Evolutionary conservation across 768 basidiomycete genomes (phyloP).

Genomic region (Mycena galopus): DNA sequence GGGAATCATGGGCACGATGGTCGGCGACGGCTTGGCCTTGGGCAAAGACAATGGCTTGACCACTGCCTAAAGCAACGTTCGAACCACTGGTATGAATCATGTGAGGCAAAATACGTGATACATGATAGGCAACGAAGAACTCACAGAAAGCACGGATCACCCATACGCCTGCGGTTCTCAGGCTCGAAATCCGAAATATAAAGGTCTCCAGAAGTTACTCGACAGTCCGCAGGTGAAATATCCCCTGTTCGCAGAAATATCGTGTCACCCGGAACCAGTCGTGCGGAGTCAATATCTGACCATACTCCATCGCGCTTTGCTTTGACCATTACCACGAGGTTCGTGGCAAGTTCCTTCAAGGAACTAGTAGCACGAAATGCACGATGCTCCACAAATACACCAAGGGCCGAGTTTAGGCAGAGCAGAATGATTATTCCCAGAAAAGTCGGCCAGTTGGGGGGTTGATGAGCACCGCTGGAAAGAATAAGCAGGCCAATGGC

Average conservation of each 20-base stretch:
- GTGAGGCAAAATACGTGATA: conserved; percentile 2
- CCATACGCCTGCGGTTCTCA: conserved; percentile 91
- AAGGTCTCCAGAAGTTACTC: conserved; percentile 83
- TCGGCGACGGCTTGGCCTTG: conserved; percentile 82
- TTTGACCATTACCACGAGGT: conserved; percentile 48
- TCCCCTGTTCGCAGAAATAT: conserved; percentile 98
- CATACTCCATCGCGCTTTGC: conserved; percentile 88
- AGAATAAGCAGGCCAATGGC: conserved; percentile 93
- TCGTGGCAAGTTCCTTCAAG: not conserved
- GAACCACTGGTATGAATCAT: conserved; percentile 71
- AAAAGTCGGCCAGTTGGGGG: conserved; percentile 98
- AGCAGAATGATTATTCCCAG: conserved; percentile 92
- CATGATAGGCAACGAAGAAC: conserved; percentile 47
- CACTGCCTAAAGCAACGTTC: conserved; percentile 97
- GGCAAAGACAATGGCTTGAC: conserved; percentile 96
- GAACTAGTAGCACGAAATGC: conserved; percentile 92
- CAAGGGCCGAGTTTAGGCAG: conserved; percentile 93
- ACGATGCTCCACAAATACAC: conserved; percentile 96
- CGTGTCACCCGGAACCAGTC: conserved; percentile 95
- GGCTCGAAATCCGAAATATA: conserved; percentile 97
- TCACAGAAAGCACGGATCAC: conserved; percentile 97
- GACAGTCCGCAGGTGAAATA: conserved; percentile 96
- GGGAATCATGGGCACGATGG: conserved; percentile 96
- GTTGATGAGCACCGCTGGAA: conserved; percentile 86
- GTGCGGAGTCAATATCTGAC: conserved; percentile 91